These are phyloP conservation scores for Rhizophagus sp. DNA, from an alignment of 192 early-diverging fungal genomes.

Conservation along the genomic window DNA sequence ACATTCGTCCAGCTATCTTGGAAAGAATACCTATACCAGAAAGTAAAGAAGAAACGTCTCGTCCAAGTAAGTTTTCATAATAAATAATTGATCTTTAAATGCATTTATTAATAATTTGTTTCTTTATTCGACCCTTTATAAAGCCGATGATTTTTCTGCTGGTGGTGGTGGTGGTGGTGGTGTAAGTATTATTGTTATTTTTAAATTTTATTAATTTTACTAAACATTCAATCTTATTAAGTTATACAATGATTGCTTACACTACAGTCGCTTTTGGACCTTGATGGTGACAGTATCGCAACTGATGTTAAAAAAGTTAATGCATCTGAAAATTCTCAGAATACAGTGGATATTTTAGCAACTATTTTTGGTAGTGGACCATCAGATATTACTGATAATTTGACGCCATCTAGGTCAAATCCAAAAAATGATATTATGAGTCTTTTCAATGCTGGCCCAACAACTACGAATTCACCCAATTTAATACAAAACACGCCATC, in stretches of 20 bases:
- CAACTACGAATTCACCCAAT: neutral
- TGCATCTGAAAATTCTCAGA: neutral
- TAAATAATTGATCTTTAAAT: neutral
- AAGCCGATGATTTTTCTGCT: neutral
- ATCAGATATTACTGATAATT: conserved; percentile 37
- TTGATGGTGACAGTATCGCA: conserved; percentile 57
- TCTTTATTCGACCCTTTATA: neutral
- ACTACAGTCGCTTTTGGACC: conserved; percentile 59
- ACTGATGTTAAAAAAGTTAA: neutral
- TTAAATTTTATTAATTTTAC: neutral
- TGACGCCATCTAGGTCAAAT: conserved; percentile 24
- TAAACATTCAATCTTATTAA: neutral
- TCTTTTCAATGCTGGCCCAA: conserved; percentile 6
- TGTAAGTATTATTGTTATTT: neutral
- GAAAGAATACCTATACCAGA: conserved; percentile 94
- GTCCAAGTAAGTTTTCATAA: conserved; percentile 24
- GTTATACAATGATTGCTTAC: neutral
- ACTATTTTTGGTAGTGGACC: conserved; percentile 75
- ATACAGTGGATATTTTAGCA: conserved; percentile 59
- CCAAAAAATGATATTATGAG: conserved; percentile 29
- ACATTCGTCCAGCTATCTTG: conserved; percentile 75
- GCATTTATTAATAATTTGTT: neutral
- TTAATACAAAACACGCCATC: neutral
- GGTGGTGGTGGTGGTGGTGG: neutral
- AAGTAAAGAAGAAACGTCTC: conserved; percentile 43